Percentiles rank a stretch among this genome's conserved stretches.
These are phyloP conservation scores for Colletotrichum truncatum DNA, from an alignment of 2,329 filamentous ascomycete species.

Conservation along the genomic window DNA sequence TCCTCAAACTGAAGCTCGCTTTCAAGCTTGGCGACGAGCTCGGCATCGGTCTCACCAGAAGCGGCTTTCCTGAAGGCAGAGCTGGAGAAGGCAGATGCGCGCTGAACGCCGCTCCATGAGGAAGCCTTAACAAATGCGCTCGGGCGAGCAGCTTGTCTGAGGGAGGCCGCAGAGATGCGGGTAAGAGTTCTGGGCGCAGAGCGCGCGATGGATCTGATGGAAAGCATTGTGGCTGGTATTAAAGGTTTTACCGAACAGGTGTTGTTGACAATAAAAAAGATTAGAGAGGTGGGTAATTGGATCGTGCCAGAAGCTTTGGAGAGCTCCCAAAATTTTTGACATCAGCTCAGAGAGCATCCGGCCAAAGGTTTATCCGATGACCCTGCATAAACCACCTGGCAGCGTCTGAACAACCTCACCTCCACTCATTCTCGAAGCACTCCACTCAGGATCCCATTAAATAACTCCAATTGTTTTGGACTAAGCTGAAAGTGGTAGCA, in stretches of 20 bases:
- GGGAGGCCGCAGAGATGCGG: constrained; percentile 62
- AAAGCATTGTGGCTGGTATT: constrained; percentile 68
- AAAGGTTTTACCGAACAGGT: neutral
- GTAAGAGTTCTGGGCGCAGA: constrained; percentile 71
- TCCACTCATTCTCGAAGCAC: constrained; percentile 11
- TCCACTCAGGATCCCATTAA: neutral
- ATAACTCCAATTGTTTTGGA: neutral
- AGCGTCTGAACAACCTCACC: neutral
- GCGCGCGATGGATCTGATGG: constrained; percentile 72
- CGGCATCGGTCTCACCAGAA: constrained; percentile 70
- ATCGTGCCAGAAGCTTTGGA: neutral
- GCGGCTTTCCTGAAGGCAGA: constrained; percentile 50
- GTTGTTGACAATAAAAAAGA: neutral
- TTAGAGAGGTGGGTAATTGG: neutral
- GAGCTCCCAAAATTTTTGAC: constrained; percentile 27
- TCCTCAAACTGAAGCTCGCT: constrained; percentile 86
- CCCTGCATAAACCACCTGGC: neutral
- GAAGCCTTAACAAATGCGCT: constrained; percentile 58
- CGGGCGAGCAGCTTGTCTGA: constrained; percentile 61
- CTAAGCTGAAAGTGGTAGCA: constrained; percentile 11
- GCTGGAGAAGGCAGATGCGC: constrained; percentile 60
- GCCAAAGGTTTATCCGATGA: constrained; percentile 16
- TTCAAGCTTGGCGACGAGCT: constrained; percentile 87
- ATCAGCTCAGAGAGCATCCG: constrained; percentile 1
- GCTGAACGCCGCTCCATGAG: constrained; percentile 44